Base-by-base conservation (phyloP, 352 stramenopile genomes). In the Thraustotheca clavata region DNA sequence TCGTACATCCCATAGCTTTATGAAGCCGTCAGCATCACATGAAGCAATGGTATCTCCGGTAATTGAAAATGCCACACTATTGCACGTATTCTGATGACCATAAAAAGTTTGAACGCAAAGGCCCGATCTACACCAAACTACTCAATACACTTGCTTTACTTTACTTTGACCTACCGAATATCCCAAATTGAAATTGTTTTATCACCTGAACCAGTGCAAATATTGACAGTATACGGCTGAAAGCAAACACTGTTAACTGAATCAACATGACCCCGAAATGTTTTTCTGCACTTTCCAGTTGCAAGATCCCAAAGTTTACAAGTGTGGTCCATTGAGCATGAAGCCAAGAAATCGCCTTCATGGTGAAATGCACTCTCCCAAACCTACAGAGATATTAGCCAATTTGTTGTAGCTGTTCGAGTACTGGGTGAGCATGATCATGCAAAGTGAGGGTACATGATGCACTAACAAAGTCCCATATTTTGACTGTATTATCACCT, bases 181-280 rank as follows among this genome's bases (percentile, higher is more conserved):
- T 98, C 93, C 94, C 93, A 98, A 68, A 98, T 83, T 43, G 86
- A 97, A 5, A 98, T 75, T 11, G 93, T 98, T 73, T 98, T 98
- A 77, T 98, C 93, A 8, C 89, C 94, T 4, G 85, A 96, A 40
- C 78, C 90, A 2, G 91, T 97, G 76, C 87, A 97, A 22, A 98
- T 73, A 76, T 97, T 97, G 61, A 81, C 87, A 11, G 88, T 94
- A 69, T 84, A 97, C 16, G 90, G 93, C 76, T 98, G 93, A 76
- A 97, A 98, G 60, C 74, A 88, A 18, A 97, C 83, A 22, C 79
- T 74, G 71, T 98, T 98, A 68, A 98, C 93, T 22, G 83, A 96
- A 74, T 98, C 93, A 18, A 98, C 89, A 72, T 98, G 94, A 7
- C 92, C 93, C 12, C 94, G 88, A 46, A 98, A 83, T 1, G 93